Base-by-base conservation (phyloP, 257 asterid species). In the Penstemon barbatus region DNA sequence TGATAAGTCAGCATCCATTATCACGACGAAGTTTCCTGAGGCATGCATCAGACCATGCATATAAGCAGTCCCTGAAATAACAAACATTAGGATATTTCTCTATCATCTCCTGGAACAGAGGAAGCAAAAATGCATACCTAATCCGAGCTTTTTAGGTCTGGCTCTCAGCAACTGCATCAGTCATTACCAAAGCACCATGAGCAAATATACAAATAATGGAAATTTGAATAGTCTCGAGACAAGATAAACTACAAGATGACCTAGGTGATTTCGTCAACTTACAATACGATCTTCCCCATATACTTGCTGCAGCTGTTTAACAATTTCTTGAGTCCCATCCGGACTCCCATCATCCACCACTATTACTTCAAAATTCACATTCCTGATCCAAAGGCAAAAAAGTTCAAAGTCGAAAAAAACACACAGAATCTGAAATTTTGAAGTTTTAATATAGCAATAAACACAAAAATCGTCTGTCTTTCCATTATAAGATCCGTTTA, bases 281-380 rank as follows among this genome's bases (percentile, higher is more conserved):
- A 90, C 97, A 72, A 94, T 88, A 60, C 83, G 91, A 71, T 89
- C 96, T 74, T 87, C 96, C 55, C 99, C 97, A 57, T 89, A 94
- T 45, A 87, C 96, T 74, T 74, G 71, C 81, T 90, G 96, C 77
- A 94, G 81, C 76, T 94, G 96, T 81, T 85, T 84, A 64, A 94
- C 91, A 69, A 90, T 84, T 58, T 94, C 97, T 74, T 90, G 99
- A 64, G 99, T 94, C 73, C 99, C 99, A 60, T 94, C 99, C 40
- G 99, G 97, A 81, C 97, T 90, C 79, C 99, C 99, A 74, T 93
- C 99, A 81, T 93, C 99, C 74, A 94, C 99, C 18, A 94, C 84
- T 59, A 94, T 89, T 69, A 94, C 81, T 82, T 94, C 99, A 77
- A 94, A 93, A 78, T 94, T 73, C 57, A 84, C 83, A 80, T 81